A percentile compares a stretch with the other conserved stretches of the same genome.
Evolutionary conservation across 2,329 filamentous ascomycete species (phyloP).

Genomic region (Monosporascus cannonballus): DNA sequence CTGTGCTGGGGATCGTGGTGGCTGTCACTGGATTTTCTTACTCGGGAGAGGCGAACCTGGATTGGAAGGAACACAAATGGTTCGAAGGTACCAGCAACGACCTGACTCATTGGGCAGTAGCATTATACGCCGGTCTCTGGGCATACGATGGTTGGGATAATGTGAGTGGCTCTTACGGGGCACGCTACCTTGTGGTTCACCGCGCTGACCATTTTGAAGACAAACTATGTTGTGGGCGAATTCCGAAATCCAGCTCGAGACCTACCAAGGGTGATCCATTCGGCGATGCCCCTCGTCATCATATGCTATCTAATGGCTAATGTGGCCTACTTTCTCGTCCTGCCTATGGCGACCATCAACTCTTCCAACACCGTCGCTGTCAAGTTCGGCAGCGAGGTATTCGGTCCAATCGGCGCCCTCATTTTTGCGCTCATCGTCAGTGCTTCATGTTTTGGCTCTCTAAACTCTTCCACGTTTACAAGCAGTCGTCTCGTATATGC

Average conservation of each 20-base stretch:
- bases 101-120: slow-evolving; percentile 84
- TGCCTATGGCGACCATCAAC: slow-evolving; percentile 75
- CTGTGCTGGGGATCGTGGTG: slow-evolving; percentile 82
- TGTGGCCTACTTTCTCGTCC: slow-evolving; percentile 87
- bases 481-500: slow-evolving; percentile 87
- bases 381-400: slow-evolving; percentile 83
- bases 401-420: slow-evolving; percentile 75
- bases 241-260: slow-evolving; percentile 89
- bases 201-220: slow-evolving; percentile 45
- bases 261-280: slow-evolving; percentile 90
- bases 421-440: slow-evolving; percentile 84
- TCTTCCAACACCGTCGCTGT: slow-evolving; percentile 93
- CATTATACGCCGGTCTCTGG: slow-evolving; percentile 92
- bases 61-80: slow-evolving; percentile 87
- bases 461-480: slow-evolving; percentile 94
- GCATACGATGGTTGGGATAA: slow-evolving; percentile 99
- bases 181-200: neutral
- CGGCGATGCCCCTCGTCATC: slow-evolving; percentile 92
- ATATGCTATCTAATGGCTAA: slow-evolving; percentile 86
- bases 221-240: slow-evolving; percentile 96
- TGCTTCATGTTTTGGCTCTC: slow-evolving; percentile 85
- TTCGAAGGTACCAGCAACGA: slow-evolving; percentile 79
- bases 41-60: slow-evolving; percentile 65
- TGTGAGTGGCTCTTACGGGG: slow-evolving; percentile 46
- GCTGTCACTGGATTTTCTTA: slow-evolving; percentile 78